Evolutionary conservation across 768 basidiomycete species (phyloP), one percentile per base, ranked within the genome.

Genomic region (Thelephora ganbajun): DNA sequence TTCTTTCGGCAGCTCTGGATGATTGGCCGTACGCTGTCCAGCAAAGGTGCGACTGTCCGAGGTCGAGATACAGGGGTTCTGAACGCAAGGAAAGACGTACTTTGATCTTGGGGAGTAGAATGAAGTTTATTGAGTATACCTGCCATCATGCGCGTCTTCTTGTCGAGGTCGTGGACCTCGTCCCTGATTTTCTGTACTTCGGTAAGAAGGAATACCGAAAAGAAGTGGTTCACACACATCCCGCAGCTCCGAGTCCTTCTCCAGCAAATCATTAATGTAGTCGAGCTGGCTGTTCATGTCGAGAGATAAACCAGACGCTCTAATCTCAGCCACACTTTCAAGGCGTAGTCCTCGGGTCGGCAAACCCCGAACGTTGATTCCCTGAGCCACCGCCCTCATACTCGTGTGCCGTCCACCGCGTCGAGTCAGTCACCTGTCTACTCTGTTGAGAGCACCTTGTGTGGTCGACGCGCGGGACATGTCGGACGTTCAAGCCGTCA

Each of bases 61-160:
- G 2, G 26, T 35, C 26, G 13, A 39, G 9, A 20, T 42, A 18
- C 6, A 3, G 12, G 6, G 33, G 45, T 26, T 2, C 42, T 35
- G 7, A 2, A 18, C 2, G 20, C 12, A 33, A 12, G 26, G n/a
- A 22, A 13, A 35, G 22, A 63, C 73, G 60, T 59, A 88, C 86
- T 67, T 46, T 72, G 68, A 42, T 71, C 64, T 3, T 67, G 57
- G 6, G 76, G 74, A 2, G 86, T 89, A 5, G 83, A 85, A 56
- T 90, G 87, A 11, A 89, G 77, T 54, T 76, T 83, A 66, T 83
- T 87, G 47, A 90, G 67, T 36, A 77, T 59, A n/a, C 83, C 83
- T n/a, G 74, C 68, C 69, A 87, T 79, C 2, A 69, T 70, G 14
- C 87, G 74, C 6, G 77, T 70, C 58, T 79, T 82, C 63, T 81